These are phyloP conservation scores for Suillus tomentosus DNA, from an alignment of 768 basidiomycete genomes.

Conservation along the genomic window DNA sequence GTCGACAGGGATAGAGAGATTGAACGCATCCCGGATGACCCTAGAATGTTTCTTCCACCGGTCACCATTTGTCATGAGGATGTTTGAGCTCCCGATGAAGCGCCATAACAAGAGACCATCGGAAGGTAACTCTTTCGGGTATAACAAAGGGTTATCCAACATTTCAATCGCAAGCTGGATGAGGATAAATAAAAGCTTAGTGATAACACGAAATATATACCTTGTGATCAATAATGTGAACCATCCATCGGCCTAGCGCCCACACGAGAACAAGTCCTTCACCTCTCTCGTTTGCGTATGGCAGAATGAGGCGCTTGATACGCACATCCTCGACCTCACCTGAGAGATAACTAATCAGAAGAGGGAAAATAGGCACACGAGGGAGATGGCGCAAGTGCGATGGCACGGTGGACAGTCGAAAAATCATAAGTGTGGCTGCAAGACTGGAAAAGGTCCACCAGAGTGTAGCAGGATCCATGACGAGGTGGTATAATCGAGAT, in stretches of 20 bases:
- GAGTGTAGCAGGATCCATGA: neutral
- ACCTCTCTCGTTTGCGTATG: constrained; percentile 32
- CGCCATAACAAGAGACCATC: constrained; percentile 38
- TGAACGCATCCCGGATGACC: constrained; percentile 37
- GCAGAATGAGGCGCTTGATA: constrained; percentile 37
- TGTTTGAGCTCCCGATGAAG: constrained; percentile 37
- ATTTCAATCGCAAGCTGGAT: constrained; percentile 17
- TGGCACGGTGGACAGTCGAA: constrained; percentile 22
- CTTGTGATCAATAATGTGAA: constrained; percentile 40
- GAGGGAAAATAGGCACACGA: constrained; percentile 33
- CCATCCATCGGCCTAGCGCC: constrained; percentile 42
- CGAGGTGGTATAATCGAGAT: neutral
- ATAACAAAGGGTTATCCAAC: constrained; percentile 19
- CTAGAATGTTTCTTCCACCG: constrained; percentile 40
- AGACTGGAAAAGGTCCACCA: neutral
- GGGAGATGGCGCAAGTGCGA: constrained; percentile 38
- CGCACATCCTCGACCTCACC: constrained; percentile 39
- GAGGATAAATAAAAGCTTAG: neutral
- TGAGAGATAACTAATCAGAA: constrained; percentile 36
- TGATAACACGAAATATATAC: constrained; percentile 18
- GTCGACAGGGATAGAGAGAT: constrained; percentile 36
- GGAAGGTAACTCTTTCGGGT: constrained; percentile 28
- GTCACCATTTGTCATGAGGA: constrained; percentile 41
- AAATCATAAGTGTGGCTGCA: neutral
- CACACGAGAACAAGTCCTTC: constrained; percentile 41